These are phyloP conservation scores for Zygosaccharomyces pseudobailii DNA, from an alignment of 1,139 yeast species.

Conservation along the genomic window DNA sequence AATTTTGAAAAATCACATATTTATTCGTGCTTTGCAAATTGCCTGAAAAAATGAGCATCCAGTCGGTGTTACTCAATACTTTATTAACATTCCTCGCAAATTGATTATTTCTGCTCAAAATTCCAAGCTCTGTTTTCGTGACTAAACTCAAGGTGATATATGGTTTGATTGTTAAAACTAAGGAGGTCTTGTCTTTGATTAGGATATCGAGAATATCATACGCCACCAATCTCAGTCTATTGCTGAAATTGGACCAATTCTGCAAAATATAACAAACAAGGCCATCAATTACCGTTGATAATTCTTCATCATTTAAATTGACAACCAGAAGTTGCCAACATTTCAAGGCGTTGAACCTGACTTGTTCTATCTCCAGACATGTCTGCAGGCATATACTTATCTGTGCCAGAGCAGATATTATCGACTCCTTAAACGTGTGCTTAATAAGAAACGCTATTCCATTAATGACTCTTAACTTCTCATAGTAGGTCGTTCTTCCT, in stretches of 20 bases:
- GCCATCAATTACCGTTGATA: constrained; percentile 51
- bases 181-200: constrained; percentile 52
- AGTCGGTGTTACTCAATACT: constrained; percentile 21
- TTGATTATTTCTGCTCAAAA: constrained; percentile 39
- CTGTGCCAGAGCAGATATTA: constrained; percentile 81
- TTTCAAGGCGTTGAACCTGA: constrained; percentile 57
- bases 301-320: constrained; percentile 47
- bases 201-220: constrained; percentile 71
- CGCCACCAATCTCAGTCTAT: constrained; percentile 44
- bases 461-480: constrained; percentile 64
- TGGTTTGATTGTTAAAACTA: constrained; percentile 36
- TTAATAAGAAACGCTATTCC: constrained; percentile 69
- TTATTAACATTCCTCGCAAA: constrained; percentile 35
- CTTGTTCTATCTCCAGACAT: constrained; percentile 58
- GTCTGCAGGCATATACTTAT: constrained; percentile 83
- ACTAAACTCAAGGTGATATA: constrained; percentile 28
- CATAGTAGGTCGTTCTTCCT: constrained; percentile 67
- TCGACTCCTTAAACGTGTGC: constrained; percentile 50
- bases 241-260: constrained; percentile 51
- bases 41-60: constrained; percentile 28
- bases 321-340: constrained; percentile 63
- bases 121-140: constrained; percentile 22
- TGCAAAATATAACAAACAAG: constrained; percentile 58
- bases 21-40: constrained; percentile 44
- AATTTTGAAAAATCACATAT: constrained; percentile 73